These are phyloP conservation scores for Saturnispora diversa DNA, from an alignment of 805 yeast genomes.

Conservation along the genomic window DNA sequence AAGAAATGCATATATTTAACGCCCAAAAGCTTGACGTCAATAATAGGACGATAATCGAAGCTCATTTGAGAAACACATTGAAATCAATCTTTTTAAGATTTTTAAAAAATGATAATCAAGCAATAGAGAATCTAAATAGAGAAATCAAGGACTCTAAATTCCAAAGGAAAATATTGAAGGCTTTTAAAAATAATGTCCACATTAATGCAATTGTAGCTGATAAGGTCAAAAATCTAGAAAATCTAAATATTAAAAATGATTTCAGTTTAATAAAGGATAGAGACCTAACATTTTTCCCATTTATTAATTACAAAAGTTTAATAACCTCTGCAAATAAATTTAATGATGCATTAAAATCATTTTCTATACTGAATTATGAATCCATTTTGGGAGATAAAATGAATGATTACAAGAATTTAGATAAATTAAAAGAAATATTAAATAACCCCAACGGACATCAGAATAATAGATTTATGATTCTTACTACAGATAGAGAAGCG, in stretches of 20 bases:
- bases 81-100: constrained; percentile 19
- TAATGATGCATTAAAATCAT: not conserved
- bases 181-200: constrained; percentile 7
- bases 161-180: constrained; percentile 9
- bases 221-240: constrained; percentile 14
- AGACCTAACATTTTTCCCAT: constrained; percentile 19
- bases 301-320: constrained; percentile 13
- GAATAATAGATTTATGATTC: constrained; percentile 16
- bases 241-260: constrained; percentile 17
- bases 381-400: constrained; percentile 19
- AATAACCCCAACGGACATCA: constrained; percentile 1
- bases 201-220: constrained; percentile 10
- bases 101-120: constrained; percentile 8
- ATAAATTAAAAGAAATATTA: constrained; percentile 12
- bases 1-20: constrained; percentile 13
- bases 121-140: constrained; percentile 7
- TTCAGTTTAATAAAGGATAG: constrained; percentile 20
- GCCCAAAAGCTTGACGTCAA: not conserved
- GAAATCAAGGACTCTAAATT: constrained; percentile 11
- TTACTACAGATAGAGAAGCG: constrained; percentile 21
- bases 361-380: constrained; percentile 14
- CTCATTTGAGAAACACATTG: constrained; percentile 16
- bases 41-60: constrained; percentile 6
- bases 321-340: constrained; percentile 7
- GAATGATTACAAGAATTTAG: constrained; percentile 18